phyloP scores from a whole-genome alignment of 768 basidiomycete genomes.

The Solioccasus polychromus region DNA sequence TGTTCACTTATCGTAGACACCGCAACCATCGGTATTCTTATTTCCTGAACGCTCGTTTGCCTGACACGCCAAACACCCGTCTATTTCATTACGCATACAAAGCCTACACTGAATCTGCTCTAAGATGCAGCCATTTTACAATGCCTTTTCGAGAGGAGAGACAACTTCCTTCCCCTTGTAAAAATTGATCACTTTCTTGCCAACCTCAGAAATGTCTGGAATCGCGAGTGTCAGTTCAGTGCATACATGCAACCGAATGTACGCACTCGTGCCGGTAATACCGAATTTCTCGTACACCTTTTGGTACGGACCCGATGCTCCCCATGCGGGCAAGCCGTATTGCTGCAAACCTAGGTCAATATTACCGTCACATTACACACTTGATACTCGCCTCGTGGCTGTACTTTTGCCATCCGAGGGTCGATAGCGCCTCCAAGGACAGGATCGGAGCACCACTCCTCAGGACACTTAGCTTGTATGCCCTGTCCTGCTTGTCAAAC shows the following conservation, averaged over 20 bases:
- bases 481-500: conserved; percentile 76
- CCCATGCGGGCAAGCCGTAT: conserved; percentile 74
- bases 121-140: conserved; percentile 32
- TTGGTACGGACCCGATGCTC: conserved; percentile 86
- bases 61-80: conserved; percentile 12
- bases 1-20: conserved; percentile 24
- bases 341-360: conserved; percentile 40
- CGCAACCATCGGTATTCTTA: conserved; percentile 16
- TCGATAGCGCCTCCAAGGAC: conserved; percentile 82
- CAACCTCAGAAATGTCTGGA: conserved; percentile 71
- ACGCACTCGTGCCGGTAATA: conserved; percentile 71
- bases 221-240: conserved; percentile 5
- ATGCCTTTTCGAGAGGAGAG: conserved; percentile 78
- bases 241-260: neutral
- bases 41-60: too few relatives aligned
- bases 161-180: conserved; percentile 73
- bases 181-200: conserved; percentile 84
- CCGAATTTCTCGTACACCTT: conserved; percentile 92
- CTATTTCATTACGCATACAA: conserved; percentile 7
- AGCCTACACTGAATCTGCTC: conserved; percentile 9
- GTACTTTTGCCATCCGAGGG: conserved; percentile 86
- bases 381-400: conserved; percentile 64
- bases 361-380: neutral
- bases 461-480: conserved; percentile 81
- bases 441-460: conserved; percentile 88